Evolutionary conservation across 1,139 yeast species (phyloP).

Genomic region (Candida frijolesensis): DNA sequence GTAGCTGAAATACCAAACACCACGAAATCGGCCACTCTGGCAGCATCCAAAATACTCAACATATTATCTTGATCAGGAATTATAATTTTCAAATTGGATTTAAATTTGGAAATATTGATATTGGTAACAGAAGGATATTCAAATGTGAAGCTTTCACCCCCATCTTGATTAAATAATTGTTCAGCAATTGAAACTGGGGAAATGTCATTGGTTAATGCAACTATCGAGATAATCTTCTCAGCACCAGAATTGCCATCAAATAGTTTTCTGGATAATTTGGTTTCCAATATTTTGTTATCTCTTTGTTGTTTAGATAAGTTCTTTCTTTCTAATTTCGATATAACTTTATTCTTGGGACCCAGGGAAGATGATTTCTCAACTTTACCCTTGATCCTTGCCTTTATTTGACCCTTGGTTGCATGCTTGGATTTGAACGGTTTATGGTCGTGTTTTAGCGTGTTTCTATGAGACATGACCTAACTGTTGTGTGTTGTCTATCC

Average conservation of each 20-base stretch:
- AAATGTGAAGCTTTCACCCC: slow-evolving; percentile 28
- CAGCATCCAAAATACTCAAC: slow-evolving; percentile 77
- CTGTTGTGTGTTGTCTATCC: neutral
- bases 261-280: slow-evolving; percentile 55
- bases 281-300: slow-evolving; percentile 64
- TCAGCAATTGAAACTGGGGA: slow-evolving; percentile 59
- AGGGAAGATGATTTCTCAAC: slow-evolving; percentile 63
- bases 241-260: slow-evolving; percentile 83
- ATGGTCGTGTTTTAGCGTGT: slow-evolving; percentile 80
- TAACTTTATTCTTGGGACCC: slow-evolving; percentile 45
- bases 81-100: slow-evolving; percentile 72
- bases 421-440: slow-evolving; percentile 91
- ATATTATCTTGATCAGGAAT: slow-evolving; percentile 73
- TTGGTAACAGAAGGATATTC: slow-evolving; percentile 51
- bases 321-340: slow-evolving; percentile 73
- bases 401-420: slow-evolving; percentile 85
- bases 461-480: slow-evolving; percentile 68
- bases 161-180: slow-evolving; percentile 42
- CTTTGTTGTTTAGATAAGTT: slow-evolving; percentile 80
- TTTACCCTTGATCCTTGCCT: slow-evolving; percentile 81
- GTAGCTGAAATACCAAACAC: slow-evolving; percentile 84
- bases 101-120: slow-evolving; percentile 62
- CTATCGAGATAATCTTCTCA: slow-evolving; percentile 78
- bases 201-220: slow-evolving; percentile 78
- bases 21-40: slow-evolving; percentile 86